A percentile compares a stretch with the other conserved stretches of the same genome.
Evolutionary conservation across 192 early-diverging fungal genomes (phyloP).

Genomic region (Backusella tuberculispora): DNA sequence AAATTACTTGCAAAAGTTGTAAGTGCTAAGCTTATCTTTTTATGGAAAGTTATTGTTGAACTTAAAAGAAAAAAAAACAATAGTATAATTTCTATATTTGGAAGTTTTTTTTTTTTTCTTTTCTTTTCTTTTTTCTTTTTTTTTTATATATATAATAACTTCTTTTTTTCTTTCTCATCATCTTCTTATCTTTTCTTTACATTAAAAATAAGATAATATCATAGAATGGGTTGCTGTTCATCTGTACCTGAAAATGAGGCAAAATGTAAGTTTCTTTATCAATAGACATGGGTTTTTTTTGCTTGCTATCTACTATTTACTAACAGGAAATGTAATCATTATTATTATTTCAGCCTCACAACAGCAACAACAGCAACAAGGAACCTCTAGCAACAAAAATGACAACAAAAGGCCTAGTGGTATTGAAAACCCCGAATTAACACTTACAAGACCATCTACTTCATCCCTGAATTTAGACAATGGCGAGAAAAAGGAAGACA

Average conservation of each 20-base stretch:
- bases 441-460: not conserved
- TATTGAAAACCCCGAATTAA: not conserved
- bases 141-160: not conserved
- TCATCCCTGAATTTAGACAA: conserved; percentile 6
- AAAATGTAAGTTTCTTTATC: not conserved
- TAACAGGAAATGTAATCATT: too few species aligned
- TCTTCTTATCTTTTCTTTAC: not conserved
- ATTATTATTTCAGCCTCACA: not conserved
- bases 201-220: not conserved
- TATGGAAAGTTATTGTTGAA: too few species aligned
- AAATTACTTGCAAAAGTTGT: too few species aligned
- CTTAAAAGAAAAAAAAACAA: not conserved
- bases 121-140: not conserved
- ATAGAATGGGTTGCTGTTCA: conserved; percentile 2
- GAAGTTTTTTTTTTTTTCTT: conserved; percentile 8
- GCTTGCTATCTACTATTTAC: not conserved
- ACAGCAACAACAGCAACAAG: not conserved
- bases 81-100: not conserved
- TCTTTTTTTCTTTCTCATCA: not conserved
- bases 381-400: not conserved
- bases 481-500: not conserved
- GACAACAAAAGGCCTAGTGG: not conserved
- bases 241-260: not conserved
- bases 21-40: too few species aligned
- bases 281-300: not conserved